phyloP scores from a whole-genome alignment of 2,329 filamentous ascomycete species.

The Magnaporthiopsis incrustans region DNA sequence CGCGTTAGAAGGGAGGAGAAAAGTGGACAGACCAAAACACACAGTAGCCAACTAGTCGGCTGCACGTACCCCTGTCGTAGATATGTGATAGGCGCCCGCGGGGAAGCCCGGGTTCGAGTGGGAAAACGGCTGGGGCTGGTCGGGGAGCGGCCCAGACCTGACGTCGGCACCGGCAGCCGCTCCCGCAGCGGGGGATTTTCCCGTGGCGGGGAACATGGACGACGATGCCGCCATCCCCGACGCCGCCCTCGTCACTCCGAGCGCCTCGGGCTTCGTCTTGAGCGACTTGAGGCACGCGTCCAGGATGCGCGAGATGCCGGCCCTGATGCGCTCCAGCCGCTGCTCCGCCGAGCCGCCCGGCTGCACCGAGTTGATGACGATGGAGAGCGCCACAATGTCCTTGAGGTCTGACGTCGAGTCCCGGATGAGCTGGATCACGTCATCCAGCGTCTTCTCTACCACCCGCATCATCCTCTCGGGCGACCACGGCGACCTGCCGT shows the following conservation, averaged over 20 bases:
- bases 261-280: constrained; percentile 8
- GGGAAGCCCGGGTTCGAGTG: neutral
- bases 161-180: neutral
- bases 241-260: neutral
- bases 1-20: neutral
- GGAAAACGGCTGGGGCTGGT: neutral
- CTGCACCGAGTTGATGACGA: constrained; percentile 16
- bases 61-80: neutral
- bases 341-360: constrained; percentile 12
- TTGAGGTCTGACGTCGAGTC: constrained; percentile 16
- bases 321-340: constrained; percentile 13
- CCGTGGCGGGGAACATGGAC: neutral
- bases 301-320: constrained; percentile 13
- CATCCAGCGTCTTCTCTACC: constrained; percentile 16
- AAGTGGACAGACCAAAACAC: neutral
- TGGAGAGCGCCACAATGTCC: constrained; percentile 15
- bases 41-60: too few relatives aligned
- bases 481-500: constrained; percentile 13
- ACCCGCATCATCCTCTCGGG: constrained; percentile 15
- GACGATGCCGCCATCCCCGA: neutral
- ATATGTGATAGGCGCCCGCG: neutral
- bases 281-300: constrained; percentile 13
- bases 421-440: constrained; percentile 13
- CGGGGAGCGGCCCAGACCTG: neutral
- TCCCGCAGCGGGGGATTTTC: neutral